Evolutionary conservation across 139 green algal species (phyloP).

Genomic region (Chlamydomonas sp.): DNA sequence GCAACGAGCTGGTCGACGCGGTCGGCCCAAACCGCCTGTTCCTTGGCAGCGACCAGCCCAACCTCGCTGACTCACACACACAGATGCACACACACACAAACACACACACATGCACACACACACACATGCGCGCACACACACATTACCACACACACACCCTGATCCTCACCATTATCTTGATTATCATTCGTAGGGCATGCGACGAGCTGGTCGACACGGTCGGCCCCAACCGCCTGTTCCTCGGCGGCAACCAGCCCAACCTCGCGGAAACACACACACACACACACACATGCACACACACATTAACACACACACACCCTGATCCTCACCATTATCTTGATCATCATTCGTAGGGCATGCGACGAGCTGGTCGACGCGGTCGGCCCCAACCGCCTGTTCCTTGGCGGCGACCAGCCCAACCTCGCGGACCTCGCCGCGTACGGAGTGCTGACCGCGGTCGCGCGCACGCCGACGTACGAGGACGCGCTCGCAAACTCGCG

Average conservation of each 20-base stretch:
- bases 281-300: no score
- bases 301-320: no score
- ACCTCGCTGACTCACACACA: constrained; percentile 91
- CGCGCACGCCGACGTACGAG: constrained; percentile 70
- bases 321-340: not conserved
- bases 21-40: constrained; percentile 31
- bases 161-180: no score
- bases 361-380: constrained; percentile 43
- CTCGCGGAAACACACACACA: constrained; percentile 69
- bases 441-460: constrained; percentile 78
- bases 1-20: constrained; percentile 40
- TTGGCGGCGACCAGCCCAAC: constrained; percentile 66
- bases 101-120: no score
- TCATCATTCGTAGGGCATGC: constrained; percentile 1
- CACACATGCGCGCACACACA: no score
- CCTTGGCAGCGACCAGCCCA: constrained; percentile 58
- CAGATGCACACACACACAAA: no score
- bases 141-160: no score
- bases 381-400: constrained; percentile 27
- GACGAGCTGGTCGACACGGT: constrained; percentile 40
- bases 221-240: constrained; percentile 24
- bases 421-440: constrained; percentile 87
- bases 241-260: constrained; percentile 65
- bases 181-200: no score
- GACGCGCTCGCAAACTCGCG: constrained; percentile 73